A percentile compares a stretch with the other conserved stretches of the same genome.
Evolutionary conservation across 371 early-diverging fungal genomes (phyloP).

Genomic region (Mortierella sp.): DNA sequence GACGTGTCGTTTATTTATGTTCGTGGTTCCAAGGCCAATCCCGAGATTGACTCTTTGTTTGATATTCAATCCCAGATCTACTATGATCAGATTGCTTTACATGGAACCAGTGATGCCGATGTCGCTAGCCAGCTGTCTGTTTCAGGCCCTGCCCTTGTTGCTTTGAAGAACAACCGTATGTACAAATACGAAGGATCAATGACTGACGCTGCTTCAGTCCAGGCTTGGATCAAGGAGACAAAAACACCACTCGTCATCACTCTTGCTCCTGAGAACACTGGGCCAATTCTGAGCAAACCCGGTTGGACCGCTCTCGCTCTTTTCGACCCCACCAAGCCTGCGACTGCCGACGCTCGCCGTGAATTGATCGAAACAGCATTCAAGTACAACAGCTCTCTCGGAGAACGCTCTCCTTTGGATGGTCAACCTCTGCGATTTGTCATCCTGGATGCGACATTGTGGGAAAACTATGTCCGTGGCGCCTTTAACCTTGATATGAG

Average conservation of each 20-base stretch:
- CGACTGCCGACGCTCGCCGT: constrained; percentile 14
- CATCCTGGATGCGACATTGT: constrained; percentile 39
- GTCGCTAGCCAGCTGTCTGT: constrained; percentile 30
- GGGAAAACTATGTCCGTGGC: constrained; percentile 51
- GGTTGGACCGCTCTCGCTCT: constrained; percentile 39
- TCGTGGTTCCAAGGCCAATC: constrained; percentile 17
- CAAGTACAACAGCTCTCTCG: constrained; percentile 13
- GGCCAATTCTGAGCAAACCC: constrained; percentile 14
- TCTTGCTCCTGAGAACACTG: constrained; percentile 19
- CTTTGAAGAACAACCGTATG: constrained; percentile 50
- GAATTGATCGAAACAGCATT: constrained; percentile 46
- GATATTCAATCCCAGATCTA: constrained; percentile 43
- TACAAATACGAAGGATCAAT: constrained; percentile 34
- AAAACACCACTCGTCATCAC: constrained; percentile 24
- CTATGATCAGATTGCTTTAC: constrained; percentile 28
- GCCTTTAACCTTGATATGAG: constrained; percentile 31
- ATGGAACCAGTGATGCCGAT: constrained; percentile 23
- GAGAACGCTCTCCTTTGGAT: constrained; percentile 12
- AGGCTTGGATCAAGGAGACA: constrained; percentile 31
- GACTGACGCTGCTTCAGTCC: constrained; percentile 14
- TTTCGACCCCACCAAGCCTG: constrained; percentile 29
- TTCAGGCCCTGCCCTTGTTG: constrained; percentile 21
- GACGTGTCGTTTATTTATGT: constrained; percentile 42
- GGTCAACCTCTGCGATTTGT: constrained; percentile 25
- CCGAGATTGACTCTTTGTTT: constrained; percentile 23